A percentile compares a stretch with the other conserved stretches of the same genome.
Conservation (phyloP, 2,329 filamentous ascomycete species). For the Epichloe aotearoae region DNA sequence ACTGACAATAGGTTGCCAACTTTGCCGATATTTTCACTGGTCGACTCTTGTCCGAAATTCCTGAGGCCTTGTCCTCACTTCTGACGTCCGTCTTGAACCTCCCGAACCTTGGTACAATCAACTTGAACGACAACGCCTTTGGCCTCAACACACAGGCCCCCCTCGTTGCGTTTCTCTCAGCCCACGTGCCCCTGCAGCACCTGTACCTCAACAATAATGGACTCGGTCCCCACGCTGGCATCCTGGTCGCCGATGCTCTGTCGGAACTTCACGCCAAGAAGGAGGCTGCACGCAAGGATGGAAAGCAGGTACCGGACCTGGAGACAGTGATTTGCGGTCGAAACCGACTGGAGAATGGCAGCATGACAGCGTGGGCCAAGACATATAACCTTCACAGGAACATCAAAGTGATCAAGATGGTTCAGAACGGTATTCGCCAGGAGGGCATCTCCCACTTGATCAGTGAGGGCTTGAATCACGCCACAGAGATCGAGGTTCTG, state of each 20-base stretch:
- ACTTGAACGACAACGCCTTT: conserved; percentile 96
- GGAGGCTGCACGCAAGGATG: conserved; percentile 57
- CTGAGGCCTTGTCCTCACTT: conserved; percentile 71
- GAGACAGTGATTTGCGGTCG: conserved; percentile 97
- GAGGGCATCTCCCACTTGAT: conserved; percentile 80
- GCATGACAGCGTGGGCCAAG: conserved; percentile 90
- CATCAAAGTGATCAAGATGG: conserved; percentile 85
- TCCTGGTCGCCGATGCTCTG: conserved; percentile 77
- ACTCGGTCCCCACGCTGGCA: conserved; percentile 80
- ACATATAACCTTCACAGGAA: conserved; percentile 71
- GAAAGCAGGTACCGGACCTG: conserved; percentile 63
- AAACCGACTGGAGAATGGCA: conserved; percentile 89
- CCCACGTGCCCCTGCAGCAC: conserved; percentile 82
- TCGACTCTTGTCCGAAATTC: conserved; percentile 85
- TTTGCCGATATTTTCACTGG: conserved; percentile 97
- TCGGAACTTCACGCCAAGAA: conserved; percentile 75
- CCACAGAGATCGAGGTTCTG: conserved; percentile 56
- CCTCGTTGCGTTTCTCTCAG: conserved; percentile 78
- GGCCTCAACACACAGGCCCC: conserved; percentile 90
- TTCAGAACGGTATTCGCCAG: conserved; percentile 92
- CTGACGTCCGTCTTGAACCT: conserved; percentile 79
- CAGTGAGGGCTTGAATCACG: conserved; percentile 61
- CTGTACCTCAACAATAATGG: conserved; percentile 98
- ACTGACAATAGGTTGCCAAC: conserved; percentile 52
- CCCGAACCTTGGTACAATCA: conserved; percentile 76